Base-by-base conservation (phyloP, 305 asterid genomes). In the Rubia tinctorum region DNA sequence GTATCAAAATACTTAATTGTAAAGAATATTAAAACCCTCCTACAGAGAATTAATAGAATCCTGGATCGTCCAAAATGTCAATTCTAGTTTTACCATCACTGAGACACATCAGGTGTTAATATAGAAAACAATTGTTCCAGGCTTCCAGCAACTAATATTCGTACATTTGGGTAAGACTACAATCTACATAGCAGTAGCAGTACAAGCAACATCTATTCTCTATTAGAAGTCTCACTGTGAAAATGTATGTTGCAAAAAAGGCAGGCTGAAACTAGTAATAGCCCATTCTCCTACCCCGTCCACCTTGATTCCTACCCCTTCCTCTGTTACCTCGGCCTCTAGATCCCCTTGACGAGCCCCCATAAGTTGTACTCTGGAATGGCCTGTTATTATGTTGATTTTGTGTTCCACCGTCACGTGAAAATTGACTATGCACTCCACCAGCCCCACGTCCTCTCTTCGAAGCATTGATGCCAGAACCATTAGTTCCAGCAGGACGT, bases 361-460 rank as follows among this genome's bases (percentile, higher is more conserved):
- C 87, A 77, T 79, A 83, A 43, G 74, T 76, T 62, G 14, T 69
- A 71, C 84, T 85, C 62, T 78, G 84, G 75, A 87, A 87, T 53
- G 78, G 83, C 78, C 81, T 82, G 66, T 43, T 79, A 34, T 83
- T 75, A 40, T 76, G 45, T 67, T 79, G 86, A 81, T 75, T 81
- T 66, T 73, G 90, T 47, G 39, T 43, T 75, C 84, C 76, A 25
- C 86, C 88, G 74, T 71, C 78, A 72, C 98, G 59, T 34, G 84
- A 75, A 47, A 79, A 51, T 68, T 79, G 86, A 82, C 72, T 82
- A 65, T 73, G 90, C 60, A 42, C 45, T 77, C 84, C 77, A 39
- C 87, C 88, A 74, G 72, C 78, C 71, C 98, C 96, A 30, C 94
- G 92, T 10, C 92, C 91, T 83, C 74, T 88, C 76, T 92, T 92